Percentiles rank a stretch among this genome's conserved stretches.
phyloP scores from a whole-genome alignment of 2,329 filamentous ascomycete species.

The Colletotrichum aenigma region DNA sequence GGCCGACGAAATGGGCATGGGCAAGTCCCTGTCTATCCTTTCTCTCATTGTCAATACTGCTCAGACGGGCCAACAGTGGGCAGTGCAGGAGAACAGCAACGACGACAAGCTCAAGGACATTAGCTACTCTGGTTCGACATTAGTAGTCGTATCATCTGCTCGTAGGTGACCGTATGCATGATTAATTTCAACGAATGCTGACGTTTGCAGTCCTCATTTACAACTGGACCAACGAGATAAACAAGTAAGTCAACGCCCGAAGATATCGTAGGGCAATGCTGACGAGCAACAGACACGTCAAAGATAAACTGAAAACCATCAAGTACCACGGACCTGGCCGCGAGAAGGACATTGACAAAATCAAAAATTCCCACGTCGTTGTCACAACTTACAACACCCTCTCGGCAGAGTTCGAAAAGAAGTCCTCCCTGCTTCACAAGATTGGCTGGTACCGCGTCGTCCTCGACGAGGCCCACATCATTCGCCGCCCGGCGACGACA shows the following conservation, averaged over 20 bases:
- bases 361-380: conserved; percentile 43
- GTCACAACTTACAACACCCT: conserved; percentile 54
- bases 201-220: conserved; percentile 39
- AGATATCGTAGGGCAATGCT: not conserved
- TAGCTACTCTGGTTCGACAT: conserved; percentile 38
- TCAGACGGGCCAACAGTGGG: conserved; percentile 38
- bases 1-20: conserved; percentile 66
- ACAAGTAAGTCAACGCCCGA: conserved; percentile 28
- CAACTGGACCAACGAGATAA: conserved; percentile 43
- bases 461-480: conserved; percentile 54
- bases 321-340: conserved; percentile 41
- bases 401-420: conserved; percentile 33
- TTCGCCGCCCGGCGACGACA: conserved; percentile 46
- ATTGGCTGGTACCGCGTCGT: conserved; percentile 46
- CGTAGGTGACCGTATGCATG: conserved; percentile 29
- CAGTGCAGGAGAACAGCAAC: conserved; percentile 20
- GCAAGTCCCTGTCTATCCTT: conserved; percentile 59
- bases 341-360: conserved; percentile 23
- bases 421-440: conserved; percentile 29
- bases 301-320: conserved; percentile 28
- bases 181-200: conserved; percentile 12
- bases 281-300: conserved; percentile 33
- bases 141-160: conserved; percentile 49
- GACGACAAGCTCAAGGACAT: conserved; percentile 18
- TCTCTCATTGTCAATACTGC: conserved; percentile 50